Conservation (phyloP, 805 yeast genomes). For the Yamadazyma paraphyllophila region DNA sequence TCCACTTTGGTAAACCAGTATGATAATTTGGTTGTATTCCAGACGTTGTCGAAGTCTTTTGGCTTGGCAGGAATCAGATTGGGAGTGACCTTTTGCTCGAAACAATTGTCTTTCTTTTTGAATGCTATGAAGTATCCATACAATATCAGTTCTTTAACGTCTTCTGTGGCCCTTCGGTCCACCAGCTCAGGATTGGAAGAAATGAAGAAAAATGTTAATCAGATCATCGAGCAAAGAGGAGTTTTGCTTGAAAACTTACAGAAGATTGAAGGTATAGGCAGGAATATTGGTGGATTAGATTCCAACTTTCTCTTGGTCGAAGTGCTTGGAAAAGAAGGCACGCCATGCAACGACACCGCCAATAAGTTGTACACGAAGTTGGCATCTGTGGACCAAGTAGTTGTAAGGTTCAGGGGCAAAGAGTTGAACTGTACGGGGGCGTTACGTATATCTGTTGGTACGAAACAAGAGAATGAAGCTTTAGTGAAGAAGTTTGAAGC, state of each 20-base stretch:
- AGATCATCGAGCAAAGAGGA: constrained; percentile 55
- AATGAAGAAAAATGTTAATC: constrained; percentile 56
- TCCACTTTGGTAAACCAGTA: constrained; percentile 76
- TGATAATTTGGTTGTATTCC: constrained; percentile 83
- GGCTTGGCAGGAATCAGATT: constrained; percentile 94
- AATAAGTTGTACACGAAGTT: constrained; percentile 59
- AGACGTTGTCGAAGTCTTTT: constrained; percentile 91
- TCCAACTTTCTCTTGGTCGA: constrained; percentile 83
- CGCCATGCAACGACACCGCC: constrained; percentile 70
- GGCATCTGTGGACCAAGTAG: constrained; percentile 74
- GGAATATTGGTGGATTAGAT: constrained; percentile 77
- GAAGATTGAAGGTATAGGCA: constrained; percentile 62
- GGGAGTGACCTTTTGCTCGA: constrained; percentile 72
- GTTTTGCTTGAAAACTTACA: constrained; percentile 53
- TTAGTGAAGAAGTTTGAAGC: constrained; percentile 51
- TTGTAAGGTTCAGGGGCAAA: constrained; percentile 85
- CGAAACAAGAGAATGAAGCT: constrained; percentile 64
- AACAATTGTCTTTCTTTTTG: constrained; percentile 60
- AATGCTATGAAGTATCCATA: constrained; percentile 96
- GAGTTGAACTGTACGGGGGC: constrained; percentile 91
- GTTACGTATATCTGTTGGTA: constrained; percentile 84
- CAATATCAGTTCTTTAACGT: constrained; percentile 79
- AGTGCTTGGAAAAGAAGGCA: constrained; percentile 58
- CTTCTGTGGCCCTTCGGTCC: constrained; percentile 75
- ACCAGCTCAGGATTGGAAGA: constrained; percentile 52